Percentiles rank a stretch among this genome's conserved stretches.
phyloP scores from a whole-genome alignment of 2,329 filamentous ascomycete species.

The Fusarium humuli region DNA sequence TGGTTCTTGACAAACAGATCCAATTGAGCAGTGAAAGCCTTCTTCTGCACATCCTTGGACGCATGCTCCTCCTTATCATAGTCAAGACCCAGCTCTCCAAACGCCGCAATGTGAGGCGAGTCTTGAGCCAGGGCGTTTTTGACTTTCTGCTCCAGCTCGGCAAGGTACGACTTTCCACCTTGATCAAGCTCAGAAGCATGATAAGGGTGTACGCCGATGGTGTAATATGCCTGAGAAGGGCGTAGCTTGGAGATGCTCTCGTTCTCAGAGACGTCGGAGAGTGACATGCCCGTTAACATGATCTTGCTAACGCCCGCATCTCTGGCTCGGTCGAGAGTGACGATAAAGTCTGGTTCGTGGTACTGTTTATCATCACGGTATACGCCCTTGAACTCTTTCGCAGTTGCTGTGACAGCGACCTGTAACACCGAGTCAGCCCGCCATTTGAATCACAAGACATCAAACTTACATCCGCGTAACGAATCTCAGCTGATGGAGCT shows the following conservation, averaged over 20 bases:
- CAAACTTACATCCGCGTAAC: conserved; percentile 43
- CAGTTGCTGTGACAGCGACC: conserved; percentile 55
- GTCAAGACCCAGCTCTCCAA: conserved; percentile 63
- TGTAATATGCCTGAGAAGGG: conserved; percentile 55
- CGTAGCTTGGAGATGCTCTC: conserved; percentile 46
- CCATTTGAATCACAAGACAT: background rate
- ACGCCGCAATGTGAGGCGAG: conserved; percentile 54
- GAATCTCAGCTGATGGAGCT: conserved; percentile 35
- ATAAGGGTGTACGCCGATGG: conserved; percentile 64
- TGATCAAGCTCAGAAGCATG: conserved; percentile 58
- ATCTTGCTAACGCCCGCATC: conserved; percentile 57
- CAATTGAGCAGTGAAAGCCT: conserved; percentile 43
- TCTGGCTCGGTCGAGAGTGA: conserved; percentile 56
- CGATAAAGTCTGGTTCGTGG: conserved; percentile 58
- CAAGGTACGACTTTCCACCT: conserved; percentile 42
- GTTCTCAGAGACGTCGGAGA: conserved; percentile 48
- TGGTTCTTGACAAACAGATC: conserved; percentile 42
- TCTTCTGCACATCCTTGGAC: conserved; percentile 49
- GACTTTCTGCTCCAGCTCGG: conserved; percentile 41
- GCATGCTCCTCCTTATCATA: conserved; percentile 60
- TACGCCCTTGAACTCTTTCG: conserved; percentile 61
- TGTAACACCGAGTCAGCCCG: conserved; percentile 25
- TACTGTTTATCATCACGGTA: conserved; percentile 62
- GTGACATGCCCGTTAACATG: conserved; percentile 55
- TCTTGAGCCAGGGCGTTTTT: conserved; percentile 43